A percentile compares a stretch with the other conserved stretches of the same genome.
phyloP scores from a whole-genome alignment of 192 early-diverging fungal species.

The Dissophora globulifera region DNA sequence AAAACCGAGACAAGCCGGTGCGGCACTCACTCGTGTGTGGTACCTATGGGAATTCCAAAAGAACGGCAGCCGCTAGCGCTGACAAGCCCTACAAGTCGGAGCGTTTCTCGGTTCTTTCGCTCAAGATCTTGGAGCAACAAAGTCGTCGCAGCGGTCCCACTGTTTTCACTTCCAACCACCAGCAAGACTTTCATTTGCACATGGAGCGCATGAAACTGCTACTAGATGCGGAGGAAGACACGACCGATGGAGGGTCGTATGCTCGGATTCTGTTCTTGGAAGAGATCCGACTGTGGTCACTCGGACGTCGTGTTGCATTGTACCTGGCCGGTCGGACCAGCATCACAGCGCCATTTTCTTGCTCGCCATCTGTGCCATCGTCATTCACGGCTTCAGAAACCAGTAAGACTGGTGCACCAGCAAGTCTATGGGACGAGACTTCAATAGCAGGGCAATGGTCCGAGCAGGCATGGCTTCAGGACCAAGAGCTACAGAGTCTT shows the following conservation, averaged over 20 bases:
- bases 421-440: no score
- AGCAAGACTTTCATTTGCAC: conserved; percentile 3
- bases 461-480: conserved; percentile 33
- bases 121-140: conserved; percentile 14
- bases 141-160: neutral
- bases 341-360: conserved; percentile 1
- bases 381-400: neutral
- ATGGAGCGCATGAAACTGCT: conserved; percentile 27
- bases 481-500: conserved; percentile 13
- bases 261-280: conserved; percentile 26
- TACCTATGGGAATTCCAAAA: neutral
- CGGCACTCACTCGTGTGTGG: neutral
- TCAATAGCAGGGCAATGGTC: conserved; percentile 21
- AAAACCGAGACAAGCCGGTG: conserved; percentile 1
- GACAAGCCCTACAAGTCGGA: no score
- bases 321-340: conserved; percentile 13
- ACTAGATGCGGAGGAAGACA: conserved; percentile 18
- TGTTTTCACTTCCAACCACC: no score
- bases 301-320: conserved; percentile 17
- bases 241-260: conserved; percentile 28
- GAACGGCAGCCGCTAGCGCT: neutral
- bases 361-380: neutral
- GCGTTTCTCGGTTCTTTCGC: conserved; percentile 6
- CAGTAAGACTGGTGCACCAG: no score
- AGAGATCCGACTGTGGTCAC: conserved; percentile 26